Base-by-base conservation (phyloP, 2,329 filamentous ascomycete species). In the Teratosphaeria zuluensis region DNA sequence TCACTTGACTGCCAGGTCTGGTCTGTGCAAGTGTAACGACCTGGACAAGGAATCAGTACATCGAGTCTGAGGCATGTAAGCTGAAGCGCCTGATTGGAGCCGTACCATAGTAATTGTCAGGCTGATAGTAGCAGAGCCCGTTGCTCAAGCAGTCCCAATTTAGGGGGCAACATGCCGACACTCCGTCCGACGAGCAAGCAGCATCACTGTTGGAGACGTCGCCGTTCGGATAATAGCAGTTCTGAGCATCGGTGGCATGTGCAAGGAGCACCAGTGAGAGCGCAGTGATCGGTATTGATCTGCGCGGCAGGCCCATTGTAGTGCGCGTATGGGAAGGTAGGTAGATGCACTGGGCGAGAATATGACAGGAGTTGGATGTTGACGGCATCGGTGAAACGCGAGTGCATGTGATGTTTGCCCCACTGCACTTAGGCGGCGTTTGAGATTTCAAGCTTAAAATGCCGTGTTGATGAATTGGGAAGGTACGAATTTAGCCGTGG, bases 161-260 rank as follows among this genome's bases (percentile, higher is more conserved):
- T 21, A 65, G 55, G 1, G 72, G 71, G 58, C 72, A 74, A 62
- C 72, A 74, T 5, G 63, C 58, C 9, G 42, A 48, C 14, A 61
- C 65, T n/a, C 63, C 68, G 9, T 64, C 59, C 21, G 53, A 55
- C 7, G 59, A 64, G 58, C 69, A 72, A 5, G 69, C 62, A 4
- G 60, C 62, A 53, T 66, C 66, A 32, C 59, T 61, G 9, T 59
- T 62, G 5, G 65, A 55, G 14, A 70, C 52, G 56, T 63, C 58
- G 60, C 72, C 72, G 58, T 72, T 68, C 5, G 71, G 72, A 48
- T 72, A 73, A 63, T 70, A 74, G 67, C 72, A 74, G 58, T 65
- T 65, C 53, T 70, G 66, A 14, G 62, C 67, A 16, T 48, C 42
- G 9, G 56, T 59, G 59, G 58, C 61, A 56, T 31, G 35, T n/a